Evolutionary conservation across 1,284 basidiomycete species (phyloP), one percentile per base, ranked within the genome.

Genomic region (Apiotrichum veenhuisii): DNA sequence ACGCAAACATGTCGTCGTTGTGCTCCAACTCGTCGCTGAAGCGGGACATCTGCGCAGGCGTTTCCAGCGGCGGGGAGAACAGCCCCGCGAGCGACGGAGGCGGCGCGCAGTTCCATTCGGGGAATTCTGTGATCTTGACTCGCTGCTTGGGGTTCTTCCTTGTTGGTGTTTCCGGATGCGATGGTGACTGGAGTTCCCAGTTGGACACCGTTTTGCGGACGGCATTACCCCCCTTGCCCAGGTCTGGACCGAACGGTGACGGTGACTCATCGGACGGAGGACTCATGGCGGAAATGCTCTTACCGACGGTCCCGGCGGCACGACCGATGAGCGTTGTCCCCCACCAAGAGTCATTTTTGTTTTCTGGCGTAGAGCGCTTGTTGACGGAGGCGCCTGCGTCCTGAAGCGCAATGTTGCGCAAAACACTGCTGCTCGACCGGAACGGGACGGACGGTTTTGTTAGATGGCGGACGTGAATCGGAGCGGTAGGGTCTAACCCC

Each of bases 151-250:
- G n/a, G n/a, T n/a, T n/a, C 27, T 33, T 26, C 10, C 22, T 37
- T 15, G 9, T 44, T 7, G 55, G 44, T 9, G 57, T 52, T 40
- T 73, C 70, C 3, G 64, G 64, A 9, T 72, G 70, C 20, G 60
- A 63, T 45, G 70, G n/a, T n/a, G n/a, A 71, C 1, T 66, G 64
- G 27, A 69, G 45, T 50, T 73, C 68, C 58, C 63, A 68, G 44
- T 68, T 65, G 7, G 68, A 69, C 52, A 65, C 64, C n/a, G 64
- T 63, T 47, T 69, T 71, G 43, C 72, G 58, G 1, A 74, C 68
- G 1, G 65, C 67, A 23, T 67, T 61, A 26, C 67, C 67, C 23
- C 64, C 64, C 44, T 63, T 64, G 0, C 69, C 66, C 18, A 72
- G 49, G 17, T 67, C 65, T 5, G 71, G 47, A 1, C 71, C 71